Base-by-base conservation (phyloP, 306 rosid species). In the Prinsepia uniflora region DNA sequence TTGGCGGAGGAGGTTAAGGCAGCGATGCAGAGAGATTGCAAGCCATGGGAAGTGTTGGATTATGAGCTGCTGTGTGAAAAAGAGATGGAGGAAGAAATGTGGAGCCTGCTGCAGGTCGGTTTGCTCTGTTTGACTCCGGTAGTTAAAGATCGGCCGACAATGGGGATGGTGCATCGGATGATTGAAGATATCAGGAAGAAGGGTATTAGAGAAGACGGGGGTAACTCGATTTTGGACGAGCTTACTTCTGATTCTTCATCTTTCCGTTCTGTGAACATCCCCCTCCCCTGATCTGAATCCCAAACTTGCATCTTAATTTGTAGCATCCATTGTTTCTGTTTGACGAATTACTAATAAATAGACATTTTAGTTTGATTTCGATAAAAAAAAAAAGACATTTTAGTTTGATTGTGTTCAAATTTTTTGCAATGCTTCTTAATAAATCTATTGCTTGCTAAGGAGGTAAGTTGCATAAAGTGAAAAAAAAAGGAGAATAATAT, bases 161-260 rank as follows among this genome's bases (percentile, higher is more conserved):
- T 75, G 77, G 43, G 36, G 42, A 24, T 71, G 39, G 79, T 80
- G 68, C 40, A 44, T 52, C 61, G 50, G 50, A 80, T 80, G 83
- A 75, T 80, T 7, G 62, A 75, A 12, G 65, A 70, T 43, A 71
- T 80, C 8, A 7, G 67, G 55, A 46, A 55, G 10, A 79, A 56
- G 72, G 72, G 68, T 14, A 56, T 36, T 19, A 14, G 71, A 45
- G 63, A 49, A 30, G 65, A 50, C 36, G 48, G 49, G 41, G 44
- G 40, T 4, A 72, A 44, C 44, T 65, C 53, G 17, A 66, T 54
- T 34, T 47, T 77, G 40, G 81, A 71, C 55, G 72, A 65, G 34
- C 71, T 64, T 22, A 34, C 75, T 7, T 63, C n/a, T 43, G 75
- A 18, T 44, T 67, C 71, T 17, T 68, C 74, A 20, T 18, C 64